Conservation (phyloP, 73 alveolate species). For the Strombidium stylifer region DNA sequence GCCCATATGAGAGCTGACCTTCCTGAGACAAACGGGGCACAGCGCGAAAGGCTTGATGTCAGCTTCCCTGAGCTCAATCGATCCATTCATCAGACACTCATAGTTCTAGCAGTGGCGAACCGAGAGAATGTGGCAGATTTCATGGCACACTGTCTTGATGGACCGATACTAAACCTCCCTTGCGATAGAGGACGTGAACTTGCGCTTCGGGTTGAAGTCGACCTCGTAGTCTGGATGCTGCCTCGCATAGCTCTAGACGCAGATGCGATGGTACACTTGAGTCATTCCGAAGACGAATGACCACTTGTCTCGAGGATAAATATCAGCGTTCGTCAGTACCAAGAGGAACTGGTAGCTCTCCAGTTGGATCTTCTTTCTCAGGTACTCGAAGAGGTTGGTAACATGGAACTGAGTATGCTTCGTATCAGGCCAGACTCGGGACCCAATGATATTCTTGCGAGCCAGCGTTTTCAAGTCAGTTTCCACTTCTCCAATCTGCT, state of each 20-base stretch:
- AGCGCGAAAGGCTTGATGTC: conserved; percentile 78
- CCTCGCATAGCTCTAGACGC: conserved; percentile 64
- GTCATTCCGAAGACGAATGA: conserved; percentile 71
- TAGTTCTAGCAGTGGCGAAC: conserved; percentile 73
- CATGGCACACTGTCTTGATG: conserved; percentile 70
- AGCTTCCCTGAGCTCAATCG: conserved; percentile 64
- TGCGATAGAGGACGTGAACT: no score
- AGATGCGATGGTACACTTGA: conserved; percentile 22
- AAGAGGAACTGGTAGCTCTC: conserved; percentile 60
- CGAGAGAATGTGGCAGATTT: conserved; percentile 70
- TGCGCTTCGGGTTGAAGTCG: no score
- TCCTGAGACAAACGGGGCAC: conserved; percentile 82
- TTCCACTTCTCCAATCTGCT: no score
- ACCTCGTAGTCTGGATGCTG: conserved; percentile 39
- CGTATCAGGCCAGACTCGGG: background rate
- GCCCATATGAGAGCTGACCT: conserved; percentile 3
- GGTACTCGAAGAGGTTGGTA: conserved; percentile 45
- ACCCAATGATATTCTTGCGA: background rate
- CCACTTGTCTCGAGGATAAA: conserved; percentile 77
- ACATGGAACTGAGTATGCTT: conserved; percentile 62
- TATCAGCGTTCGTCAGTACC: conserved; percentile 65
- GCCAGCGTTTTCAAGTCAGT: no score
- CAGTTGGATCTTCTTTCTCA: conserved; percentile 45
- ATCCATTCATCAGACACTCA: conserved; percentile 88
- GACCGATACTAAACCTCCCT: background rate